Base-by-base conservation (phyloP, 2,329 filamentous ascomycete genomes). In the Hirsutella minnesotensis region DNA sequence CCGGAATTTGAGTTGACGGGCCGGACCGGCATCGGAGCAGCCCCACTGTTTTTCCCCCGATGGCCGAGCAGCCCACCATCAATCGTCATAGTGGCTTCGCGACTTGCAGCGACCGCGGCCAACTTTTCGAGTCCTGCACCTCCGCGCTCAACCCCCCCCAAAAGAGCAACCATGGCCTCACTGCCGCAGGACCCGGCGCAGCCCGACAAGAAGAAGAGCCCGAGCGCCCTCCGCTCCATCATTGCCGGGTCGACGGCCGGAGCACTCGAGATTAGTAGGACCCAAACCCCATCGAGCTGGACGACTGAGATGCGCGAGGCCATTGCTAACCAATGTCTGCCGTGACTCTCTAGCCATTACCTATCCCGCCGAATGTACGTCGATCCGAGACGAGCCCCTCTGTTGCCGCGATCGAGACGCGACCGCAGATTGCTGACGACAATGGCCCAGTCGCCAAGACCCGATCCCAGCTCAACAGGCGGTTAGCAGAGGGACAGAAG, bases 211-310 rank as follows among this genome's bases (percentile, higher is more conserved):
- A 58, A 61, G 49, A 73, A 72, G 58, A 60, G 61, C 65, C 86
- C 89, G 38, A 95, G 85, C 57, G 77, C 85, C 39, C 65, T 95
- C 59, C 85, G 92, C 53, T 95, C 88, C 46, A 86, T 96, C 54
- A 72, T 96, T 54, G 92, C 92, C 44, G 92, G 92, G 49, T 86
- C 87, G 44, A 85, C 84, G n/a, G 92, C 90, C 43, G 92, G 92
- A 56, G 92, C 89, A 43, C 77, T 96, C 51, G 90, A 98, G 67
- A 96, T 96, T 62, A 79, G 85, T 89, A 69, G 53, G 66, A 53
- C 21, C 24, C 19, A n/a, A n/a, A n/a, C n/a, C n/a, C n/a, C n/a
- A n/a, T n/a, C n/a, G n/a, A n/a, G n/a, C n/a, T n/a, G n/a, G n/a
- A n/a, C n/a, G n/a, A n/a, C n/a, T n/a, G n/a, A n/a, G n/a, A n/a